A percentile compares a stretch with the other conserved stretches of the same genome.
phyloP scores from a whole-genome alignment of 805 yeast species.

The Candida ficus region DNA sequence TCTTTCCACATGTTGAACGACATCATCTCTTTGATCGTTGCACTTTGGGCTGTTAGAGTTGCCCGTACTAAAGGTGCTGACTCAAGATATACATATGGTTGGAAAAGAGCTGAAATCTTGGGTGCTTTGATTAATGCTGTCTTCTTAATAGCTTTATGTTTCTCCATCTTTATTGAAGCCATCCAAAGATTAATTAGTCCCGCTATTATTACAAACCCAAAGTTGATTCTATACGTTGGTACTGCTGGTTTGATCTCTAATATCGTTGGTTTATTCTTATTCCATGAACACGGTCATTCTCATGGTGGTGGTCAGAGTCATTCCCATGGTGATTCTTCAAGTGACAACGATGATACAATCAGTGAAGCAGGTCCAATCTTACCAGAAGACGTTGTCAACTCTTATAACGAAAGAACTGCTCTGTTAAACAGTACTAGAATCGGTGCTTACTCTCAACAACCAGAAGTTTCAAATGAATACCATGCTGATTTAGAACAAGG shows the following conservation, averaged over 20 bases:
- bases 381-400: constrained; percentile 43
- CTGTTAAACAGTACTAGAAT: constrained; percentile 7
- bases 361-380: constrained; percentile 29
- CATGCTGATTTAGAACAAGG: constrained; percentile 10
- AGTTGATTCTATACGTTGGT: constrained; percentile 78
- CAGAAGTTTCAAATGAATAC: constrained; percentile 16
- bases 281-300: constrained; percentile 81
- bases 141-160: constrained; percentile 84
- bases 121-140: constrained; percentile 96
- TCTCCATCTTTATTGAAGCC: constrained; percentile 89
- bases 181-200: constrained; percentile 83
- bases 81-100: constrained; percentile 89
- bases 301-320: constrained; percentile 38
- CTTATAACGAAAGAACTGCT: constrained; percentile 22
- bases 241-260: constrained; percentile 78
- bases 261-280: constrained; percentile 74
- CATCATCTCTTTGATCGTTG: constrained; percentile 81
- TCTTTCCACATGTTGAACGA: constrained; percentile 98
- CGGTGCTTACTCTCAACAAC: constrained; percentile 16
- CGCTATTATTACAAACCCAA: constrained; percentile 74
- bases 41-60: constrained; percentile 93
- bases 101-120: constrained; percentile 95
- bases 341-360: constrained; percentile 11
- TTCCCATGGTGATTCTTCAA: constrained; percentile 25
- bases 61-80: constrained; percentile 79